Conservation (phyloP, 768 basidiomycete species). For the Suillus bovinus region DNA sequence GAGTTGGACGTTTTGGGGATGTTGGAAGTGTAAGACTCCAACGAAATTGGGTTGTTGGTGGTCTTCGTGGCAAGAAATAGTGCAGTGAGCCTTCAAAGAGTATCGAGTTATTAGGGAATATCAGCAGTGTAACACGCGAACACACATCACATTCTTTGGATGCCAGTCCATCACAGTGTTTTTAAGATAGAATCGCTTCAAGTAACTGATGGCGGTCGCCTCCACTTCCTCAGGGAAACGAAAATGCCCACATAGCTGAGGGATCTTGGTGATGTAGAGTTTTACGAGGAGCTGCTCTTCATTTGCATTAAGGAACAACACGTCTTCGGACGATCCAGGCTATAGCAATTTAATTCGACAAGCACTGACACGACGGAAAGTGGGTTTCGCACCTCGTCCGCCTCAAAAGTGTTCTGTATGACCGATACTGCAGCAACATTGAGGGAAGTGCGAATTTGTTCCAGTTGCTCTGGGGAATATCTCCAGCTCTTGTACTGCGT, state of each 20-base stretch:
- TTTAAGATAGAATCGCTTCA: constrained; percentile 96
- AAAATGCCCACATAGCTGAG: constrained; percentile 81
- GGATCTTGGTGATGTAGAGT: constrained; percentile 85
- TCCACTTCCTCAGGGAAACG: constrained; percentile 91
- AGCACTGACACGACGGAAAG: background rate
- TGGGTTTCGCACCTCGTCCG: constrained; percentile 59
- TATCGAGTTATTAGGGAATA: background rate
- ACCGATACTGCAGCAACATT: constrained; percentile 76
- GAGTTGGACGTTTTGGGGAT: constrained; percentile 80
- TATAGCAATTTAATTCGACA: constrained; percentile 31
- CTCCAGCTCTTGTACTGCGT: constrained; percentile 90
- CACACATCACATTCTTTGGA: constrained; percentile 97
- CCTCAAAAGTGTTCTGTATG: constrained; percentile 77
- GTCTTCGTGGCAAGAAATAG: constrained; percentile 97
- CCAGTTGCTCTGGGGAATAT: constrained; percentile 71
- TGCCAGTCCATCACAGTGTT: constrained; percentile 99
- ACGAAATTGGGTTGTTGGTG: constrained; percentile 88
- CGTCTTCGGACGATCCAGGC: constrained; percentile 72
- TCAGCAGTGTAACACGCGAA: constrained; percentile 8
- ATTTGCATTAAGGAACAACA: constrained; percentile 73
- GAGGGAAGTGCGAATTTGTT: constrained; percentile 57
- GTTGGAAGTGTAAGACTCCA: constrained; percentile 80
- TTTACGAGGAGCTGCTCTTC: constrained; percentile 91
- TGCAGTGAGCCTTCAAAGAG: constrained; percentile 76
- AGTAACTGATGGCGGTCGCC: constrained; percentile 86